Conservation (phyloP, 345 rosid genomes). For the Syzygium aqueum region DNA sequence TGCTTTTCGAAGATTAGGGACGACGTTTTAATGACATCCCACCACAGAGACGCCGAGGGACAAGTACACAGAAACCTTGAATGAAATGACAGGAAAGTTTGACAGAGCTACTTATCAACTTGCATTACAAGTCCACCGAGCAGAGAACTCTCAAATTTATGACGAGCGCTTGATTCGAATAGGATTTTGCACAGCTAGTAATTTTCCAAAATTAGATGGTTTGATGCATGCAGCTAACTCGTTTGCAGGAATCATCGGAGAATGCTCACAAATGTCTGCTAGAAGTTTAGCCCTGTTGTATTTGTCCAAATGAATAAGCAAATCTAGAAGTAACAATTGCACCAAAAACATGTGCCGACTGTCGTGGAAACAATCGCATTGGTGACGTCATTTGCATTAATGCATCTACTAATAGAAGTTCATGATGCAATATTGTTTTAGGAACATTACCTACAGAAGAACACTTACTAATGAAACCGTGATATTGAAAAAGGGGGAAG, state of each 20-base stretch:
- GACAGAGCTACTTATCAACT: neutral
- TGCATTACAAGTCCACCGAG: neutral
- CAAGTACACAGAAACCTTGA: neutral
- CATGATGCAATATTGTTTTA: neutral
- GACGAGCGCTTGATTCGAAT: neutral
- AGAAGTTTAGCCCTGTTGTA: neutral
- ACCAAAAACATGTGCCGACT: neutral
- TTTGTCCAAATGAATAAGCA: neutral
- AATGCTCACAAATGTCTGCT: neutral
- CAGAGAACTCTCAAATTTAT: neutral
- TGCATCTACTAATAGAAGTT: neutral
- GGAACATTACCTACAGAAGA: neutral
- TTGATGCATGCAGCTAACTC: neutral
- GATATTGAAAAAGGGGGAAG: neutral
- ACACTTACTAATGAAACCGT: neutral
- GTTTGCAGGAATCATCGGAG: neutral
- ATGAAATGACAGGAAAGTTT: neutral
- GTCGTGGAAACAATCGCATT: neutral
- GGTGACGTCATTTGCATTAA: neutral
- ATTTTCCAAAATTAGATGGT: neutral
- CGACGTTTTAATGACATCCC: neutral
- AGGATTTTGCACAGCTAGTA: neutral
- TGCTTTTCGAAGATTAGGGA: neutral
- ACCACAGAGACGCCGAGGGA: neutral
- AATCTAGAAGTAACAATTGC: neutral